These are phyloP conservation scores for Orbilia ellipsospora DNA, from an alignment of 2,329 filamentous ascomycete genomes.

Conservation along the genomic window DNA sequence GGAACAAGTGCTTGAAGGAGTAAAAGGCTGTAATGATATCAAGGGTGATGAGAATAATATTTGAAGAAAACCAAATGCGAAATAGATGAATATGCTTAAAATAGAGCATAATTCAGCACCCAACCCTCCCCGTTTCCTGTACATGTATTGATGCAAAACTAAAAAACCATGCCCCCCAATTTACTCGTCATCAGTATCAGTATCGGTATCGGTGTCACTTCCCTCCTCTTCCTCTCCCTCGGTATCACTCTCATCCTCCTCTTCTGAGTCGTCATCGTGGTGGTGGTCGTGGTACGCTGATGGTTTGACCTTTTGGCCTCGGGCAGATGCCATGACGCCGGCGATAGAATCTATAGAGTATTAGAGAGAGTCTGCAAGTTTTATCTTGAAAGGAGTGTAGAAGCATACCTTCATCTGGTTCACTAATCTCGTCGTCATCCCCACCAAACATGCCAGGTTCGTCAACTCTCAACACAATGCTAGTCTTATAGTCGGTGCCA, in stretches of 20 bases:
- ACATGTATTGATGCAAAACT: slow-evolving; percentile 35
- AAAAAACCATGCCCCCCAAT: slow-evolving; percentile 24
- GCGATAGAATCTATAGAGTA: slow-evolving; percentile 79
- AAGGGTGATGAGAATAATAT: not conserved
- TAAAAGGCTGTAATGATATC: slow-evolving; percentile 18
- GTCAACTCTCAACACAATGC: slow-evolving; percentile 88
- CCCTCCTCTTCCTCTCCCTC: slow-evolving; percentile 71
- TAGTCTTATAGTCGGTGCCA: slow-evolving; percentile 90
- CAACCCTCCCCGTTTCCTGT: slow-evolving; percentile 16
- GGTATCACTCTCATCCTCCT: slow-evolving; percentile 82
- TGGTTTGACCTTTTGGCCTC: slow-evolving; percentile 72
- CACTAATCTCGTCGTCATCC: slow-evolving; percentile 93
- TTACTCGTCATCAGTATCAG: slow-evolving; percentile 68
- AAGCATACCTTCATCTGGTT: slow-evolving; percentile 92
- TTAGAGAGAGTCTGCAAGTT: slow-evolving; percentile 6
- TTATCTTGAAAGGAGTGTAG: slow-evolving; percentile 24
- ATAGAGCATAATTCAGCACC: slow-evolving; percentile 54
- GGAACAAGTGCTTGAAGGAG: not conserved
- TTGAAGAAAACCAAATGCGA: not conserved
- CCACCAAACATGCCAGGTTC: slow-evolving; percentile 85
- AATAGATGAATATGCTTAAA: slow-evolving; percentile 48
- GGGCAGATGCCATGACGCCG: slow-evolving; percentile 88
- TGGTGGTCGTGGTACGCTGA: slow-evolving; percentile 71
- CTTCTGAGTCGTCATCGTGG: slow-evolving; percentile 68
- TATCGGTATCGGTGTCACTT: slow-evolving; percentile 72